Percentiles rank a stretch among this genome's conserved stretches.
These are phyloP conservation scores for Chrysoporthe puriensis DNA, from an alignment of 2,329 filamentous ascomycete genomes.

Conservation along the genomic window DNA sequence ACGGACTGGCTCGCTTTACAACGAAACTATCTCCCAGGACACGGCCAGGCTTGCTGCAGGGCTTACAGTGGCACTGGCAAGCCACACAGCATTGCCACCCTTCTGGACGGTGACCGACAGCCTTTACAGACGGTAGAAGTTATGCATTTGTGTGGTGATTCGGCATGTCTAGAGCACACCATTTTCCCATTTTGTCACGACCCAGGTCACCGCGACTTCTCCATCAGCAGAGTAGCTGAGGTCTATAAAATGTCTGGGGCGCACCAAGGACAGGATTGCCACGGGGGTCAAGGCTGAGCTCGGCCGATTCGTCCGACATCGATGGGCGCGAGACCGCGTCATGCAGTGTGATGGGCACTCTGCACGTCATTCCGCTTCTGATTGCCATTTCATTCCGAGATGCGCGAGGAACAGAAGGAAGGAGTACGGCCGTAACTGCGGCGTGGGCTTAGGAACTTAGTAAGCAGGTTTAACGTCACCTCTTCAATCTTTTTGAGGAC, in stretches of 20 bases:
- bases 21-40: not conserved
- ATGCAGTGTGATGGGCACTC: slow-evolving; percentile 1
- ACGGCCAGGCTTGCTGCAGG: not conserved
- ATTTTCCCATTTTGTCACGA: not conserved
- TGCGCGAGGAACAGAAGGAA: not conserved
- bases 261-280: not conserved
- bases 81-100: not conserved
- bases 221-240: too few relatives aligned
- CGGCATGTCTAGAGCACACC: not conserved
- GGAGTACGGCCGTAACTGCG: not conserved
- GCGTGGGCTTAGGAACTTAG: not conserved
- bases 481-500: not conserved
- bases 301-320: slow-evolving; percentile 1
- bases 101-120: not conserved
- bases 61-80: not conserved
- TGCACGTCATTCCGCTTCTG: not conserved
- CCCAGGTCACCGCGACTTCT: not conserved
- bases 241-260: not conserved
- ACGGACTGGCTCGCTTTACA: not conserved
- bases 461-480: slow-evolving; percentile 3
- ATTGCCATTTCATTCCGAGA: not conserved
- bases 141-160: not conserved
- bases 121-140: not conserved
- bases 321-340: not conserved
- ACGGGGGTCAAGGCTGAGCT: not conserved